Percentiles rank a stretch among this genome's conserved stretches.
These are phyloP conservation scores for Fusarium nanum DNA, from an alignment of 2,329 filamentous ascomycete genomes.

Conservation along the genomic window DNA sequence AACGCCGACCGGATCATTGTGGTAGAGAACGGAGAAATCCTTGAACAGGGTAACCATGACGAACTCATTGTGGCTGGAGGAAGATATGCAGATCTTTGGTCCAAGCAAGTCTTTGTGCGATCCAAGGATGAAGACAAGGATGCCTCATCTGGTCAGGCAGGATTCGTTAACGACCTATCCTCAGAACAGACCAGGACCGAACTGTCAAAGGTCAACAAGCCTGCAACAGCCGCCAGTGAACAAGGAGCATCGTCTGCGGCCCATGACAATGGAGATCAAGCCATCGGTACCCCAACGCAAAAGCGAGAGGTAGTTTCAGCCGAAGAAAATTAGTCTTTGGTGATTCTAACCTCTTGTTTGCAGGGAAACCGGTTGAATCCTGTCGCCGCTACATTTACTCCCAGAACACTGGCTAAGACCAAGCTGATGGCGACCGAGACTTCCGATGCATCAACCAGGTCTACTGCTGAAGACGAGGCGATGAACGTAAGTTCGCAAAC, in stretches of 20 bases:
- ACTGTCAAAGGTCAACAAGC: conserved; percentile 51
- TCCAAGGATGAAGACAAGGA: conserved; percentile 56
- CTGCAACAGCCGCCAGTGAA: conserved; percentile 30
- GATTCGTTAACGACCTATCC: conserved; percentile 53
- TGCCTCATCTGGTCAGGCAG: conserved; percentile 38
- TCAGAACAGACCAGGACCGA: conserved; percentile 52
- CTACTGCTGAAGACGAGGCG: conserved; percentile 8
- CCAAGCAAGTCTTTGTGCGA: conserved; percentile 68
- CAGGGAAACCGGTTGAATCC: conserved; percentile 68
- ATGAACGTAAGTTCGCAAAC: conserved; percentile 25
- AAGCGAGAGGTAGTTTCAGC: conserved; percentile 64
- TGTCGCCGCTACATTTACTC: conserved; percentile 66
- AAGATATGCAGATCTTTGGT: conserved; percentile 74
- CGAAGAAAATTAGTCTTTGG: conserved; percentile 45
- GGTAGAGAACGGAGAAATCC: conserved; percentile 69
- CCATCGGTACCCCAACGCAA: conserved; percentile 51
- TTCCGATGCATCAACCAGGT: conserved; percentile 28
- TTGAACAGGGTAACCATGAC: conserved; percentile 72
- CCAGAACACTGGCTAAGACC: conserved; percentile 49
- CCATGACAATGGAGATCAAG: conserved; percentile 38
- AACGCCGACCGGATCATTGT: conserved; percentile 76
- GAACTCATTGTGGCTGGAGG: conserved; percentile 68
- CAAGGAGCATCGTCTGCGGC: conserved; percentile 42
- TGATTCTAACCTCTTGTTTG: conserved; percentile 56
- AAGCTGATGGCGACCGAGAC: conserved; percentile 21